Base-by-base conservation (phyloP, 2,329 filamentous ascomycete genomes). In the Aspergillus fumigatus region DNA sequence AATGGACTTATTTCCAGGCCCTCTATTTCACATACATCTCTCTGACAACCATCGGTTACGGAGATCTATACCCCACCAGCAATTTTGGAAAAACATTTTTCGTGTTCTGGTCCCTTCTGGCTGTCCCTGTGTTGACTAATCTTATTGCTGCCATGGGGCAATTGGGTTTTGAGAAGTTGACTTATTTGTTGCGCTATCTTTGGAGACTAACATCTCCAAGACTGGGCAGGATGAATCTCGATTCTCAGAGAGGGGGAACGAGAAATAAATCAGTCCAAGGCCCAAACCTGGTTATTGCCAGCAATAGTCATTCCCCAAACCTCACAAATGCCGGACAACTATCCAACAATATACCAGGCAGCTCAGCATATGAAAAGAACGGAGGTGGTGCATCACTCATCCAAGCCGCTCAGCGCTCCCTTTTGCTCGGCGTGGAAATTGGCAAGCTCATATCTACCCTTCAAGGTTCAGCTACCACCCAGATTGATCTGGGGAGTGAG, bases 21-120 rank as follows among this genome's bases (percentile, higher is more conserved):
- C 65, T 84, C 1, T 84, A 84, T 64, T 84, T 83, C 62, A 71
- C 79, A 4, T 84, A 81, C 61, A 77, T 76, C 0, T 77, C 75
- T 4, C 75, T 84, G 10, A 64, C 82, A 26, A 84, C 82, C 0
- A 82, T 84, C 48, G 81, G 82, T 1, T 84, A 84, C 59, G 81
- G 82, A 27, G 80, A 83, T 59, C 70, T 75, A 23, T 68, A 70
- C 1, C 78, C 77, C 0, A 67, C 70, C 14, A 78, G 75, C 51
- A 83, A 82, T 59, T 74, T 78, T 11, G 80, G 79, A 8, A 81
- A 79, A 62, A 74, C 80, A 1, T 83, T 84, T 61, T 84, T 83
- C 62, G 79, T 84, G 1, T 77, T 84, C 58, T 84, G 82, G 82
- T 80, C 78, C 14, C 65, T 84, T 4, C 69, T 84, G 8, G 81